Percentiles rank a stretch among this genome's conserved stretches.
Evolutionary conservation across 768 basidiomycete species (phyloP).

Genomic region (Xanthoconium purpureum): DNA sequence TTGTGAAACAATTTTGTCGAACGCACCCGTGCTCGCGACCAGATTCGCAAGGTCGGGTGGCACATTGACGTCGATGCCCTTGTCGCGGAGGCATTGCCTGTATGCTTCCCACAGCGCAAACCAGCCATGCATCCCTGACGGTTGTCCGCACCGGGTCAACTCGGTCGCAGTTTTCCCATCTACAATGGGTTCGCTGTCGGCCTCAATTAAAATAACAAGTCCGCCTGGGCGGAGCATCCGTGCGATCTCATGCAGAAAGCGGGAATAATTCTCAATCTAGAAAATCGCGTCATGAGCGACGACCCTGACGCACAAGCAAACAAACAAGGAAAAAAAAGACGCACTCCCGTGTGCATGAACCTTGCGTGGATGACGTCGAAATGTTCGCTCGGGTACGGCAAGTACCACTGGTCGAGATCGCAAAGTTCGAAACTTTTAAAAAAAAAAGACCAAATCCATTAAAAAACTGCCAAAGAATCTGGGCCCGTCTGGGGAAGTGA

Average conservation of each 20-base stretch:
- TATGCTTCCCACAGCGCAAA: slow-evolving; percentile 62
- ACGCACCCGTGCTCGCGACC: slow-evolving; percentile 46
- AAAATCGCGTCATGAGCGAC: slow-evolving; percentile 8
- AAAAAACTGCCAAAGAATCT: neutral
- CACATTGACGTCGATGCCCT: slow-evolving; percentile 55
- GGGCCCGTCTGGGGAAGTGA: slow-evolving; percentile 8
- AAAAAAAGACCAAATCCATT: slow-evolving; percentile 1
- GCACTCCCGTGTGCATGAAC: slow-evolving; percentile 59
- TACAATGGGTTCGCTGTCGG: slow-evolving; percentile 50
- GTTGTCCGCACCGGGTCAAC: slow-evolving; percentile 30
- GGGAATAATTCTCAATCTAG: slow-evolving; percentile 62
- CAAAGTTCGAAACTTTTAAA: slow-evolving; percentile 63
- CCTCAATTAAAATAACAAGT: slow-evolving; percentile 63
- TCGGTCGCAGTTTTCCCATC: slow-evolving; percentile 42
- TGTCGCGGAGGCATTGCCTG: slow-evolving; percentile 48
- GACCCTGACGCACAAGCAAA: neutral
- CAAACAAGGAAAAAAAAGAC: slow-evolving; percentile 6
- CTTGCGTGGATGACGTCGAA: slow-evolving; percentile 73
- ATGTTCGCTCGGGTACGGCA: slow-evolving; percentile 61
- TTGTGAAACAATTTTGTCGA: slow-evolving; percentile 52
- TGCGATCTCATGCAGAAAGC: slow-evolving; percentile 56
- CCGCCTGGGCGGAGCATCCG: slow-evolving; percentile 71
- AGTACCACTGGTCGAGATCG: slow-evolving; percentile 55
- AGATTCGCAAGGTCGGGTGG: slow-evolving; percentile 53
- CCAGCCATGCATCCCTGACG: slow-evolving; percentile 54